These are phyloP conservation scores for Leccinum imitatum DNA, from an alignment of 768 basidiomycete genomes.

Conservation along the genomic window DNA sequence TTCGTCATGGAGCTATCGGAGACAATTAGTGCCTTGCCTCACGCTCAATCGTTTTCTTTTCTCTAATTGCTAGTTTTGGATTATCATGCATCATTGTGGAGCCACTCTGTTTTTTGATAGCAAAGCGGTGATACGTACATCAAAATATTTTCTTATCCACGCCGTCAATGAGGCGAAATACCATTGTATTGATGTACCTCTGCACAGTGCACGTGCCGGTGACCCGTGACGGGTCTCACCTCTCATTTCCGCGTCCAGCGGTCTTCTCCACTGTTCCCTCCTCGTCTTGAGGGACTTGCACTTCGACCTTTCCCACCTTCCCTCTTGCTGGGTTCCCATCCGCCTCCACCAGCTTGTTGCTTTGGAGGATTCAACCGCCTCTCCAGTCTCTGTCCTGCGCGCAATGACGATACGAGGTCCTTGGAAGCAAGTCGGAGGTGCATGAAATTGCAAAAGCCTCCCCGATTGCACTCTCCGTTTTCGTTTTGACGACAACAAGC, in stretches of 20 bases:
- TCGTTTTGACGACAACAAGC: constrained; percentile 99
- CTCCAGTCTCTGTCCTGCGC: constrained; percentile 81
- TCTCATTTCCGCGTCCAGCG: constrained; percentile 66
- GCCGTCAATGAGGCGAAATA: background rate
- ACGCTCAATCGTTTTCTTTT: background rate
- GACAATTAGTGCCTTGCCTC: background rate
- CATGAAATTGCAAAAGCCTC: constrained; percentile 99
- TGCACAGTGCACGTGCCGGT: background rate
- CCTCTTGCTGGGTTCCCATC: constrained; percentile 80
- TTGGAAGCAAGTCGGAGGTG: constrained; percentile 88
- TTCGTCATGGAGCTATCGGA: background rate
- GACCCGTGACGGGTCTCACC: background rate
- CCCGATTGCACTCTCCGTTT: constrained; percentile 96
- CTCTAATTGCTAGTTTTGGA: background rate
- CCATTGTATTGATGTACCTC: background rate
- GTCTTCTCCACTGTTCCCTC: constrained; percentile 69
- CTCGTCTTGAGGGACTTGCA: constrained; percentile 66
- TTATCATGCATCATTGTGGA: no score
- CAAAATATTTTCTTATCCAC: background rate
- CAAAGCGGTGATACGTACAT: background rate
- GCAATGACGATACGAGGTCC: constrained; percentile 75
- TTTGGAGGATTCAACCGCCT: constrained; percentile 71
- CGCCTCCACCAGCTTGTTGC: constrained; percentile 63
- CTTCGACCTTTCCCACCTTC: constrained; percentile 67
- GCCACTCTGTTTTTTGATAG: background rate